phyloP scores from a whole-genome alignment of 768 basidiomycete species.

The Tulasnella sp. region DNA sequence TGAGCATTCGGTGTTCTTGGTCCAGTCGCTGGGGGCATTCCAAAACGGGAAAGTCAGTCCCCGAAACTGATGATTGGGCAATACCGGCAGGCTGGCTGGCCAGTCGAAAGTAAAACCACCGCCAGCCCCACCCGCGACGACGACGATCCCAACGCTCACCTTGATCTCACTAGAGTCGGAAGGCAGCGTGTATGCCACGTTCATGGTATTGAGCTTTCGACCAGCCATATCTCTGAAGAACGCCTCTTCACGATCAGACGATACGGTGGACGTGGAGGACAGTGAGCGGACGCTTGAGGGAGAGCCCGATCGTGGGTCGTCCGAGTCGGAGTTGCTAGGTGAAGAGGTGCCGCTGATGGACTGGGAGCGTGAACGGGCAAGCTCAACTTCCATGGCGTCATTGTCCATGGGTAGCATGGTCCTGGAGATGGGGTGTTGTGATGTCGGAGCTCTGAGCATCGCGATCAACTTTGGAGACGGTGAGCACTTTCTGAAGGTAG shows the following conservation, averaged over 20 bases:
- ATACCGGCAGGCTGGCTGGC: not conserved
- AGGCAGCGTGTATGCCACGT: constrained; percentile 52
- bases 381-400: not conserved
- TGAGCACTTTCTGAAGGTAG: not conserved
- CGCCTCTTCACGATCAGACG: constrained; percentile 25
- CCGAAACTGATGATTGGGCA: not conserved
- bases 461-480: not conserved
- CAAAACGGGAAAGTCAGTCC: not conserved
- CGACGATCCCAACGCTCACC: constrained; percentile 35
- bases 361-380: not conserved
- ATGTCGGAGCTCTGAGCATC: constrained; percentile 2
- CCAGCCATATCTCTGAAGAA: constrained; percentile 50
- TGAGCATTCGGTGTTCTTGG: constrained; percentile 55
- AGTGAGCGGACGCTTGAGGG: constrained; percentile 10
- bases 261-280: constrained; percentile 21
- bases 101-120: not conserved
- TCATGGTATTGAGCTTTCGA: constrained; percentile 49
- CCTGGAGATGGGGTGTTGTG: not conserved
- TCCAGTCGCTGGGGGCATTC: constrained; percentile 45
- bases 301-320: constrained; percentile 17
- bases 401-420: not conserved
- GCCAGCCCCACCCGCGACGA: not conserved
- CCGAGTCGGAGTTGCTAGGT: constrained; percentile 14
- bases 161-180: constrained; percentile 59
- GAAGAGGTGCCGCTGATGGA: constrained; percentile 20